phyloP scores from a whole-genome alignment of 2,329 filamentous ascomycete species.

The Penicillium sp. region DNA sequence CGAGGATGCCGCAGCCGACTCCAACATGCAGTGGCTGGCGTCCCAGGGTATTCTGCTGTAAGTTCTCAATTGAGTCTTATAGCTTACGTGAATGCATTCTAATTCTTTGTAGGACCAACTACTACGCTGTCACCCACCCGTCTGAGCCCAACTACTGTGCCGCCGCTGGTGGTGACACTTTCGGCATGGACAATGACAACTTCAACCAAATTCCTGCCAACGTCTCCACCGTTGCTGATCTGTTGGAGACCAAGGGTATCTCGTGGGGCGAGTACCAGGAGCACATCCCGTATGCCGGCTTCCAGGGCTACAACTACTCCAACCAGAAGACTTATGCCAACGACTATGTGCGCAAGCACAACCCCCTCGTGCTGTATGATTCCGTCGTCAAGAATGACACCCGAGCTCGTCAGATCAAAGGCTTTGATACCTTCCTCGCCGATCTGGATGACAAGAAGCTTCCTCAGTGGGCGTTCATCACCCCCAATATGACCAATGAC shows the following conservation, averaged over 20 bases:
- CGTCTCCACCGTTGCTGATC: slow-evolving; percentile 65
- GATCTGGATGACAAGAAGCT: slow-evolving; percentile 64
- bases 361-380: slow-evolving; percentile 65
- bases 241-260: slow-evolving; percentile 64
- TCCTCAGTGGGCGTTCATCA: slow-evolving; percentile 65
- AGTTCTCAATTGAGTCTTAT: not conserved
- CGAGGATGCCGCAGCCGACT: slow-evolving; percentile 61
- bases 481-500: slow-evolving; percentile 60
- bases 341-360: slow-evolving; percentile 83
- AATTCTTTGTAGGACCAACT: slow-evolving; percentile 42
- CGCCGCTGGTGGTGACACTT: slow-evolving; percentile 67
- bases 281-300: slow-evolving; percentile 72
- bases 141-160: slow-evolving; percentile 76
- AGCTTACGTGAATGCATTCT: not conserved
- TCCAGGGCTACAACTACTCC: slow-evolving; percentile 61
- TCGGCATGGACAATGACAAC: slow-evolving; percentile 68
- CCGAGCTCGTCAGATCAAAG: slow-evolving; percentile 70
- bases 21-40: slow-evolving; percentile 30
- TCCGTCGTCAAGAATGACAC: slow-evolving; percentile 58
- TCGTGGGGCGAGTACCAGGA: slow-evolving; percentile 74
- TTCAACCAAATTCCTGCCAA: slow-evolving; percentile 60
- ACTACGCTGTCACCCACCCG: slow-evolving; percentile 66
- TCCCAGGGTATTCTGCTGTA: slow-evolving; percentile 58
- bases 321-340: slow-evolving; percentile 66
- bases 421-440: slow-evolving; percentile 65